Evolutionary conservation across 2,329 filamentous ascomycete genomes (phyloP), one percentile per base, ranked within the genome.

Genomic region (Aspergillus bombycis): DNA sequence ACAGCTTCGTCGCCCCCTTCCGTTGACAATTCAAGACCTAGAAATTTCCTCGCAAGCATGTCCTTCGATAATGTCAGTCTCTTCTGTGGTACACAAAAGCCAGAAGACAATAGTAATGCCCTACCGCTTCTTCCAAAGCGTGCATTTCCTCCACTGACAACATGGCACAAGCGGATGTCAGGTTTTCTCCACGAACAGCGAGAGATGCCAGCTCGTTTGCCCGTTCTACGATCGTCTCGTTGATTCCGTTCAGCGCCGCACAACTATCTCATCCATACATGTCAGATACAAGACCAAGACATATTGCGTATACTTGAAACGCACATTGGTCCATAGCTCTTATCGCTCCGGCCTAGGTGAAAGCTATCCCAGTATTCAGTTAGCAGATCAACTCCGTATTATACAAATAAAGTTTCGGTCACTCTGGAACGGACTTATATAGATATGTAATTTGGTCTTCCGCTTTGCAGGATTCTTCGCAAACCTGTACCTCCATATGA

Each of bases 241-340:
- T 89, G 16, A 99, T 88, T 1, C 94, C 94, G 71, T 96, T 97
- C 76, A 96, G 86, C 4, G 89, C 88, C 32, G 95, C 95, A 73
- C 95, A 98, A 59, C 83, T 86, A 64, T 54, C 32, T 30, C 9
- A 41, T 28, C 36, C 10, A 50, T 60, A 21, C 56, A 19, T 38
- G 19, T 61, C 45, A 32, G 56, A 59, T 8, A 11, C 19, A 19
- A 14, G 21, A 32, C 12, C 7, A 10, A 30, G 14, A 19, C 38
- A 1, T 8, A 14, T 1, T 23, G 19, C 11, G 23, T 54, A 34
- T 26, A 9, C 10, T 28, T 32, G 46, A 50, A 21, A 66, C 76
- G 62, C 75, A 86, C 77, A 86, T 85, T 32, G 89, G 91, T 0
- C 95, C 95, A 72, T 96, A 96, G 73, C 93, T 97, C 16, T 91